Evolutionary conservation across 202 grass and related monocot genomes (phyloP).

Genomic region (Dendrocalamus latiflorus): DNA sequence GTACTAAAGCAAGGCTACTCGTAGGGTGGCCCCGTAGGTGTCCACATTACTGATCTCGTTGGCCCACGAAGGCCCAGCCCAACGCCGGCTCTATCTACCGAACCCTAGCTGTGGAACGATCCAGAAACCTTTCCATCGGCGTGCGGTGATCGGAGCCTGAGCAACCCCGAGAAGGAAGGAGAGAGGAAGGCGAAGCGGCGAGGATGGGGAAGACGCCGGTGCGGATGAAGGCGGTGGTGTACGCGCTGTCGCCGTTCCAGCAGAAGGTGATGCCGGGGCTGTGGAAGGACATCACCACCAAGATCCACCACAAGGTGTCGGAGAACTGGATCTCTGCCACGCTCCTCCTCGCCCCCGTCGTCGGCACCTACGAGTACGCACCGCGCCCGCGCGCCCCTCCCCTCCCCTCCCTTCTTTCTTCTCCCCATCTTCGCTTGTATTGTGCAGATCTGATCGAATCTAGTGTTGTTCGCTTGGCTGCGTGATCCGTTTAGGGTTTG

Average conservation of each 20-base stretch:
- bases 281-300: conserved; percentile 96
- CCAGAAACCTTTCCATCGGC: not conserved
- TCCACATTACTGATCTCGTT: not conserved
- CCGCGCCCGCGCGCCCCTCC: not conserved
- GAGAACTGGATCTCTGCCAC: conserved; percentile 97
- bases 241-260: conserved; percentile 94
- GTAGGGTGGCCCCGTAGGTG: not conserved
- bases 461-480: not conserved
- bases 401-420: not conserved
- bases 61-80: not conserved
- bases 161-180: not conserved
- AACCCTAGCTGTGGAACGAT: conserved; percentile 7
- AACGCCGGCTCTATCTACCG: not conserved
- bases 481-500: not conserved
- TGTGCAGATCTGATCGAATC: conserved; percentile 12
- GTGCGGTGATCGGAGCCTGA: conserved; percentile 23
- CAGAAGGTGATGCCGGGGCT: conserved; percentile 96
- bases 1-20: not conserved
- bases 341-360: conserved; percentile 61
- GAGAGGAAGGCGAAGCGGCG: conserved; percentile 7
- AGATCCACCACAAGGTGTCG: conserved; percentile 98
- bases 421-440: not conserved
- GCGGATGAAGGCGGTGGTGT: conserved; percentile 95
- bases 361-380: conserved; percentile 84
- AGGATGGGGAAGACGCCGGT: conserved; percentile 85